Percentiles rank a stretch among this genome's conserved stretches.
Evolutionary conservation across 495 filamentous ascomycete species (phyloP).

Genomic region (Halenospora varia): DNA sequence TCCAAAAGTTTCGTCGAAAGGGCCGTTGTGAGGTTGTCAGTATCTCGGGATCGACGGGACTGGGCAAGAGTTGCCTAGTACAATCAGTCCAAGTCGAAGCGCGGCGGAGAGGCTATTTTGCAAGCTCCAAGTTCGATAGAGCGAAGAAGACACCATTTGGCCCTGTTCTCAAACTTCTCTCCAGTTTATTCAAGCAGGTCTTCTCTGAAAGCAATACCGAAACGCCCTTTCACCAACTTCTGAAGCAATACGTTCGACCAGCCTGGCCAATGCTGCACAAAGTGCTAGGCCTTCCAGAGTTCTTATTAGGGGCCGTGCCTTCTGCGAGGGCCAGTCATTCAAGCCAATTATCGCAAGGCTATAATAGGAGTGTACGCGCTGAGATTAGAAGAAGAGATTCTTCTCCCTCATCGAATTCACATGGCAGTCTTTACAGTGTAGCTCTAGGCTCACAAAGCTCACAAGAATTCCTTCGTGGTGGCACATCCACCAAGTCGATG

Average conservation of each 20-base stretch:
- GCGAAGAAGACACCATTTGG: constrained; percentile 78
- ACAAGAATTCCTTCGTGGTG: constrained; percentile 66
- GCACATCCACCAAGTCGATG: constrained; percentile 67
- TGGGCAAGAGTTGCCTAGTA: constrained; percentile 80
- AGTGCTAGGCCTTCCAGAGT: constrained; percentile 76
- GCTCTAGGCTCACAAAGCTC: constrained; percentile 45
- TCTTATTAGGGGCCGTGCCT: constrained; percentile 42
- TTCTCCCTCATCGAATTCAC: constrained; percentile 21
- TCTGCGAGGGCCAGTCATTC: constrained; percentile 8
- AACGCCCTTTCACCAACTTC: constrained; percentile 72
- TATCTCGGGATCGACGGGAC: constrained; percentile 69
- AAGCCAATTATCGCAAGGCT: constrained; percentile 12
- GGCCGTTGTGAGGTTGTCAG: constrained; percentile 75
- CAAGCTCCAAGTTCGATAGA: constrained; percentile 81
- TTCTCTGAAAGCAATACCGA: constrained; percentile 86
- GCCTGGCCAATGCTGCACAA: constrained; percentile 76
- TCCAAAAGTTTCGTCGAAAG: constrained; percentile 57
- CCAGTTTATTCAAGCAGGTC: constrained; percentile 82
- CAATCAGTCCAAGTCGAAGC: constrained; percentile 73
- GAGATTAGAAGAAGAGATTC: constrained; percentile 18
- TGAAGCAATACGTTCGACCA: constrained; percentile 68
- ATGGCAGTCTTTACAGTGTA: constrained; percentile 18
- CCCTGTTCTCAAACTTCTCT: constrained; percentile 72
- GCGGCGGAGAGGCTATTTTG: constrained; percentile 67
- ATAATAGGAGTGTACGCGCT: constrained; percentile 22